A percentile compares a stretch with the other conserved stretches of the same genome.
Conservation (phyloP, 192 early-diverging fungal species). For the Phlyctochytrium arcticum region DNA sequence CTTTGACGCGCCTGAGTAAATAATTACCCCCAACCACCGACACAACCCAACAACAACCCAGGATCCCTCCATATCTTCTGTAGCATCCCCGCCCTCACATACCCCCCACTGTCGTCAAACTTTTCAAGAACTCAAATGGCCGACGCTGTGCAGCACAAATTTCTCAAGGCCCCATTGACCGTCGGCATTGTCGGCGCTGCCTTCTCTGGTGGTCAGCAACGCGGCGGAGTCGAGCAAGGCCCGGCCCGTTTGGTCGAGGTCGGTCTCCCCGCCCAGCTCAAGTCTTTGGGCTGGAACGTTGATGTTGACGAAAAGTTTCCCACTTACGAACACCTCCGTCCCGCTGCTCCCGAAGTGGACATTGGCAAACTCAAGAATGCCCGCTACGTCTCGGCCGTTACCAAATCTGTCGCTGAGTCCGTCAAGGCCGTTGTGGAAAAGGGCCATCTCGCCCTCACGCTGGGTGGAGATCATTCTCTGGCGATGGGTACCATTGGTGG, state of each 20-base stretch:
- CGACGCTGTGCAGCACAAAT: constrained; percentile 38
- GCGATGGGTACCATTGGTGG: constrained; percentile 88
- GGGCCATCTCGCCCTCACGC: constrained; percentile 80
- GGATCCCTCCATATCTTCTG: too few species aligned
- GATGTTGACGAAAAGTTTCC: constrained; percentile 65
- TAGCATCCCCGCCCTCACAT: too few species aligned
- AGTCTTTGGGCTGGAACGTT: constrained; percentile 75
- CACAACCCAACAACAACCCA: too few species aligned
- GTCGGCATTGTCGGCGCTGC: constrained; percentile 70
- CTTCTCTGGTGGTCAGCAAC: constrained; percentile 63
- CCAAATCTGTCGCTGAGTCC: constrained; percentile 57
- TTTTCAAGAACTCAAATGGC: too few species aligned
- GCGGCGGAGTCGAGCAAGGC: constrained; percentile 85
- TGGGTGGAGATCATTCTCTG: constrained; percentile 95
- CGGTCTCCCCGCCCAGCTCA: constrained; percentile 79
- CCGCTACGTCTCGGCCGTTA: constrained; percentile 75
- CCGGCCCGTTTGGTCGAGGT: constrained; percentile 78
- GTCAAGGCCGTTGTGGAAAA: constrained; percentile 60
- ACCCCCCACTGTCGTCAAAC: too few species aligned
- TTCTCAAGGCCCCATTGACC: constrained; percentile 53
- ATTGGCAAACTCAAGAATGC: constrained; percentile 81
- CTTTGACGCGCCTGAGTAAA: too few species aligned
- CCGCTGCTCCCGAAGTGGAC: constrained; percentile 67
- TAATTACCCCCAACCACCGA: too few species aligned
- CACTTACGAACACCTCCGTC: constrained; percentile 64